These are phyloP conservation scores for Capillidium rhysosporum DNA, from an alignment of 371 early-diverging fungal genomes.

Conservation along the genomic window DNA sequence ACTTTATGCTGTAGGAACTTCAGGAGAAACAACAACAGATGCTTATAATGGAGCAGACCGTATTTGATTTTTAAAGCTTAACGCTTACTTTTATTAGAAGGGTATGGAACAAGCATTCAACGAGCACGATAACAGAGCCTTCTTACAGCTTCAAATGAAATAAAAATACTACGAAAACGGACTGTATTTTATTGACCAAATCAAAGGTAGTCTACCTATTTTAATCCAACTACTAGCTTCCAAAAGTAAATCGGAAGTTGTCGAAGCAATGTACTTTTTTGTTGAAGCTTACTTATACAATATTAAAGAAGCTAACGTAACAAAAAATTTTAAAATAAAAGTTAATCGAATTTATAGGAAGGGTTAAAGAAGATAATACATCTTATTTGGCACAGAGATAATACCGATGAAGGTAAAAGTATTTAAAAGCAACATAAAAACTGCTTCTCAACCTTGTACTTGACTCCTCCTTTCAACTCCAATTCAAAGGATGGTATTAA, in stretches of 20 bases:
- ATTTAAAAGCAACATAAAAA: slow-evolving; percentile 58
- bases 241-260: slow-evolving; percentile 72
- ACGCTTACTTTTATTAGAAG: not conserved
- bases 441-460: slow-evolving; percentile 55
- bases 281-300: slow-evolving; percentile 63
- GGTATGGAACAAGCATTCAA: slow-evolving; percentile 11
- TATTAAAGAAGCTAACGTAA: slow-evolving; percentile 51
- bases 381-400: slow-evolving; percentile 81
- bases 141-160: slow-evolving; percentile 33
- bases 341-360: slow-evolving; percentile 17
- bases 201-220: slow-evolving; percentile 46
- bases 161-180: slow-evolving; percentile 72
- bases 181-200: slow-evolving; percentile 52
- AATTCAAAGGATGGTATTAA: slow-evolving; percentile 39
- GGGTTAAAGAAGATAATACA: slow-evolving; percentile 88
- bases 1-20: not conserved
- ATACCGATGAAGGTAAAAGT: slow-evolving; percentile 57
- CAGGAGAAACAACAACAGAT: slow-evolving; percentile 2
- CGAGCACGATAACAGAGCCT: not conserved
- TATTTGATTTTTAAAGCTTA: slow-evolving; percentile 10
- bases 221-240: slow-evolving; percentile 71
- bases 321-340: not conserved
- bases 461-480: slow-evolving; percentile 36
- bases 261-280: slow-evolving; percentile 88
- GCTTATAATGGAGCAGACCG: slow-evolving; percentile 9